Conservation (phyloP, 768 basidiomycete species). For the Psilocybe azurescens region DNA sequence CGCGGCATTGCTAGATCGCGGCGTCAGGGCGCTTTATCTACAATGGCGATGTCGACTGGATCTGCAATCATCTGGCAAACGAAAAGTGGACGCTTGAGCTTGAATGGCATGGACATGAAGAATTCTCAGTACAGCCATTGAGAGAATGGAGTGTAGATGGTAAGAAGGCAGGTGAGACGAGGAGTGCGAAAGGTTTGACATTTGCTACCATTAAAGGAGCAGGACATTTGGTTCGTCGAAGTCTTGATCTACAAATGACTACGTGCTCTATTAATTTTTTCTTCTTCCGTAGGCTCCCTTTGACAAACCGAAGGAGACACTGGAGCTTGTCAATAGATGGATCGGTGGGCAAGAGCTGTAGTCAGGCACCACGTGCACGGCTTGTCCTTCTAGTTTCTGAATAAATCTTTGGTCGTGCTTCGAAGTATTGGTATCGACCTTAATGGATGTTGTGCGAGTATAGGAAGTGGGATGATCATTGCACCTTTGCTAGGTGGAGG, state of each 20-base stretch:
- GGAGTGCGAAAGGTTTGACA: slow-evolving; percentile 54
- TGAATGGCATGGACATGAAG: slow-evolving; percentile 69
- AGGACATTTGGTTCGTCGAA: slow-evolving; percentile 66
- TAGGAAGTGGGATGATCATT: too few relatives aligned
- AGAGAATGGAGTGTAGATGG: slow-evolving; percentile 63
- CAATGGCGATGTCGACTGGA: slow-evolving; percentile 73
- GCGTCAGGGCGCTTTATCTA: slow-evolving; percentile 74
- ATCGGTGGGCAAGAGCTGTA: slow-evolving; percentile 34
- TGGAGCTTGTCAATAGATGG: slow-evolving; percentile 55
- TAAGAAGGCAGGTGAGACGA: slow-evolving; percentile 40
- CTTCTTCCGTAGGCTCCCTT: slow-evolving; percentile 54
- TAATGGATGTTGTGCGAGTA: too few relatives aligned
- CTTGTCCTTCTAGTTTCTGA: background rate
- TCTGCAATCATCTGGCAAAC: slow-evolving; percentile 79
- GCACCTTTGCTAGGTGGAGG: too few relatives aligned
- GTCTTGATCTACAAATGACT: background rate
- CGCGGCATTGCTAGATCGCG: slow-evolving; percentile 71
- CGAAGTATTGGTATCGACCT: too few relatives aligned
- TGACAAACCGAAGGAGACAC: slow-evolving; percentile 60
- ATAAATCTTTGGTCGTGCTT: too few relatives aligned
- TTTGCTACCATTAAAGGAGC: slow-evolving; percentile 68
- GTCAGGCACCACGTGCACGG: background rate
- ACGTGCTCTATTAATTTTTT: background rate
- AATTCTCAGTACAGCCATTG: slow-evolving; percentile 43
- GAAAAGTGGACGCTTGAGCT: slow-evolving; percentile 69